phyloP scores from a whole-genome alignment of 2,329 filamentous ascomycete species.

The Exophiala sideris region DNA sequence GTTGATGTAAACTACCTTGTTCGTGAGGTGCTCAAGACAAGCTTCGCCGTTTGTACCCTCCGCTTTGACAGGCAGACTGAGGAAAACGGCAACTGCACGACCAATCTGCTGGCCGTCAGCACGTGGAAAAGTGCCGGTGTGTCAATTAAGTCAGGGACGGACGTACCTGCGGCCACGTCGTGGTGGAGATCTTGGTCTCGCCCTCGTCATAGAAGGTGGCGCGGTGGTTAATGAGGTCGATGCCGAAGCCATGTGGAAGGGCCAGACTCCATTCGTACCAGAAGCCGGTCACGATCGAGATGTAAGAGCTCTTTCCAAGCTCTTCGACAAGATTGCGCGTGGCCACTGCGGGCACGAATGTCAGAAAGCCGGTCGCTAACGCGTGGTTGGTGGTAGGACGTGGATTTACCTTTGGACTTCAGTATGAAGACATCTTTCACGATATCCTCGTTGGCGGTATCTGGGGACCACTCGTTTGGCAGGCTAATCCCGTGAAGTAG shows the following conservation, averaged over 20 bases:
- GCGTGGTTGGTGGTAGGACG: too few relatives aligned
- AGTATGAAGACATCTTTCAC: conserved; percentile 37
- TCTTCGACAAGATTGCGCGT: conserved; percentile 38
- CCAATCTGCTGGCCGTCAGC: conserved; percentile 27
- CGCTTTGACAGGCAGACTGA: conserved; percentile 41
- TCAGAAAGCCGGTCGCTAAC: not conserved
- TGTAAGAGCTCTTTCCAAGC: conserved; percentile 41
- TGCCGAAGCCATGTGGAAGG: conserved; percentile 41
- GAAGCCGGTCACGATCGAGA: conserved; percentile 45
- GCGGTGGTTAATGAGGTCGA: conserved; percentile 45
- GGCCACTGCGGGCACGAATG: conserved; percentile 16
- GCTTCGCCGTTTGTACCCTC: conserved; percentile 31
- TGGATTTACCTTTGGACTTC: not conserved
- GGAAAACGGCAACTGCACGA: conserved; percentile 50
- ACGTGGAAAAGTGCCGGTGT: not conserved
- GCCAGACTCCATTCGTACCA: conserved; percentile 54
- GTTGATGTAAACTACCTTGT: conserved; percentile 50
- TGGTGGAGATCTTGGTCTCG: conserved; percentile 52
- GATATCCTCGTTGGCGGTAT: conserved; percentile 33
- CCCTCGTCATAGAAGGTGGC: conserved; percentile 55
- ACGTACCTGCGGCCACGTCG: conserved; percentile 55
- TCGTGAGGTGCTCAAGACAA: conserved; percentile 44
- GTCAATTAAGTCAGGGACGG: not conserved
- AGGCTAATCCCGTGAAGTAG: conserved; percentile 30
- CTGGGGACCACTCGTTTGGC: conserved; percentile 46